Evolutionary conservation across 768 basidiomycete genomes (phyloP).

Genomic region (Cantharellus anzutake): DNA sequence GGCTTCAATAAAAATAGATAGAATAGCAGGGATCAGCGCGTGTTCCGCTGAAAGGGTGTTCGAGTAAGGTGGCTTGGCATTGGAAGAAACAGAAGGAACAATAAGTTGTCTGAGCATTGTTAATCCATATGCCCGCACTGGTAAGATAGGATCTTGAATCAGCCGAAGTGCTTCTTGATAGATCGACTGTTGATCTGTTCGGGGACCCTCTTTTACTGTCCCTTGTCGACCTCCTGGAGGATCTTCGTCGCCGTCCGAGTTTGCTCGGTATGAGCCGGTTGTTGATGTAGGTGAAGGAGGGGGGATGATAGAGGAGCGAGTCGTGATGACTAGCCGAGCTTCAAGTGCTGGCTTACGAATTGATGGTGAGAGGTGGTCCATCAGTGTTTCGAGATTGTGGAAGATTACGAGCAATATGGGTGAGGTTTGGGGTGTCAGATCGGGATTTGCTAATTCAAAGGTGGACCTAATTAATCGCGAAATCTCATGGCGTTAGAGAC

Average conservation of each 20-base stretch:
- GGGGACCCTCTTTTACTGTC: conserved; percentile 8
- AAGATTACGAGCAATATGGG: conserved; percentile 58
- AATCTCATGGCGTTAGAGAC: background rate
- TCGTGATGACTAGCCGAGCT: conserved; percentile 68
- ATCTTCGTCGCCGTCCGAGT: no score
- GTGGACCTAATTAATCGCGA: conserved; percentile 12
- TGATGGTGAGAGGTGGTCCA: conserved; percentile 24
- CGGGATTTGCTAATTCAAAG: conserved; percentile 23
- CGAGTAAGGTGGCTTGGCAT: background rate
- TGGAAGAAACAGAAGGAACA: conserved; percentile 17
- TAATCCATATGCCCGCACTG: conserved; percentile 86
- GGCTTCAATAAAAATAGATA: conserved; percentile 71
- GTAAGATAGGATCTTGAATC: conserved; percentile 78
- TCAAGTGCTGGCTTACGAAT: conserved; percentile 49
- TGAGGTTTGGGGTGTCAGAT: conserved; percentile 36
- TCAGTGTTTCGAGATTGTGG: conserved; percentile 36
- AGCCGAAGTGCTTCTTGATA: conserved; percentile 81
- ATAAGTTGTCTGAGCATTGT: conserved; percentile 66
- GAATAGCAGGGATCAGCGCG: conserved; percentile 61
- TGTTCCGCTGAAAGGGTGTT: background rate
- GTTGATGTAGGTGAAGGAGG: conserved; percentile 22
- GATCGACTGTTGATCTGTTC: background rate
- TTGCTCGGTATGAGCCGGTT: background rate
- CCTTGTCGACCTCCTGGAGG: conserved; percentile 19
- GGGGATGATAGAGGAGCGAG: conserved; percentile 29